These are phyloP conservation scores for Cylindrodendrum hubeiense DNA, from an alignment of 2,329 filamentous ascomycete species.

Conservation along the genomic window DNA sequence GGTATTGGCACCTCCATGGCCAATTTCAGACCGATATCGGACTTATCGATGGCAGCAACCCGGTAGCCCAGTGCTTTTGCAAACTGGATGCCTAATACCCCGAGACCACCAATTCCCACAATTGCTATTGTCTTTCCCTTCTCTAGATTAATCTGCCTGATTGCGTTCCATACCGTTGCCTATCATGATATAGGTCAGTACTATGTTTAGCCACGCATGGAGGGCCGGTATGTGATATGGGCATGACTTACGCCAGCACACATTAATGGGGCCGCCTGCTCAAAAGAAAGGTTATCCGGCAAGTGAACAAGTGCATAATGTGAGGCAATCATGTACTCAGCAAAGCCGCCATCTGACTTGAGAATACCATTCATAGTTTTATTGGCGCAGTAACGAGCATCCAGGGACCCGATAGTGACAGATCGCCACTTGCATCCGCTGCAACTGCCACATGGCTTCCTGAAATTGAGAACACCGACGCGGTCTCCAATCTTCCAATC, in stretches of 20 bases:
- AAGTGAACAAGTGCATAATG: constrained; percentile 29
- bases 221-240: background rate
- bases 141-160: constrained; percentile 23
- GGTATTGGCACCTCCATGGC: constrained; percentile 32
- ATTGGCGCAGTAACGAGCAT: constrained; percentile 35
- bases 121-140: constrained; percentile 26
- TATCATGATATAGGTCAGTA: background rate
- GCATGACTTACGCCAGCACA: constrained; percentile 28
- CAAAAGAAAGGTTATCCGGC: constrained; percentile 28
- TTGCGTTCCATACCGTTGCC: constrained; percentile 37
- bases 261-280: constrained; percentile 36
- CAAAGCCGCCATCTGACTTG: constrained; percentile 27
- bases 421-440: constrained; percentile 31
- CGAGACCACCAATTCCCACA: constrained; percentile 43
- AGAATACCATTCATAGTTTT: constrained; percentile 32
- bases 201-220: too few relatives aligned
- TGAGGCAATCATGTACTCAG: constrained; percentile 34
- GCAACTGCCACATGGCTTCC: constrained; percentile 32
- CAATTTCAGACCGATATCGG: constrained; percentile 26
- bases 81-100: constrained; percentile 43
- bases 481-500: constrained; percentile 31
- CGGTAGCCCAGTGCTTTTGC: constrained; percentile 44
- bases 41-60: constrained; percentile 44
- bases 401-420: constrained; percentile 19
- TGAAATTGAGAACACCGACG: constrained; percentile 36